Evolutionary conservation across 2,329 filamentous ascomycete species (phyloP).

Genomic region (Botrytis medusae): DNA sequence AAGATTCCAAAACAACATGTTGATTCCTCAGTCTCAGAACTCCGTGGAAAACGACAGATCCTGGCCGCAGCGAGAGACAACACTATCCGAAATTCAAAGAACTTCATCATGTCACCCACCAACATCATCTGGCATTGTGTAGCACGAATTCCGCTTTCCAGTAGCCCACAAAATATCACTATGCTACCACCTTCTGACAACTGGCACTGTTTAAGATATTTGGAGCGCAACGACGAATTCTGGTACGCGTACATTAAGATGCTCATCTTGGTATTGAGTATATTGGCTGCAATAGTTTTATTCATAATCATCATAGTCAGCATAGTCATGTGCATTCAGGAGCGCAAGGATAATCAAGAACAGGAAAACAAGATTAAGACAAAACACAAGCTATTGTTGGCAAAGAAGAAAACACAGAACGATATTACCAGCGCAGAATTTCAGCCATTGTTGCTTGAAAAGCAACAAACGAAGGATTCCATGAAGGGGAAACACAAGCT

Average conservation of each 20-base stretch:
- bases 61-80: background rate
- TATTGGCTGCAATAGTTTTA: background rate
- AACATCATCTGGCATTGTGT: background rate
- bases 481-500: background rate
- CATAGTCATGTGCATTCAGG: rapidly evolving
- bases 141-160: background rate
- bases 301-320: background rate
- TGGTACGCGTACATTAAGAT: background rate
- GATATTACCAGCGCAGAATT: background rate
- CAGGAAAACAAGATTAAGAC: background rate
- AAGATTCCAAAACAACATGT: background rate
- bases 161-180: background rate
- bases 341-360: background rate
- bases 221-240: background rate
- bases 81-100: background rate
- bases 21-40: background rate
- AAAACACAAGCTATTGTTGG: background rate
- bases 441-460: background rate
- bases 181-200: background rate
- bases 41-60: rapidly evolving
- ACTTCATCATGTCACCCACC: background rate
- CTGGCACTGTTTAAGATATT: background rate
- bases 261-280: no score
- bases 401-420: background rate
- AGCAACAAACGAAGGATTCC: no score